Evolutionary conservation across 192 early-diverging fungal species (phyloP).

Genomic region (Dissophora ornata): DNA sequence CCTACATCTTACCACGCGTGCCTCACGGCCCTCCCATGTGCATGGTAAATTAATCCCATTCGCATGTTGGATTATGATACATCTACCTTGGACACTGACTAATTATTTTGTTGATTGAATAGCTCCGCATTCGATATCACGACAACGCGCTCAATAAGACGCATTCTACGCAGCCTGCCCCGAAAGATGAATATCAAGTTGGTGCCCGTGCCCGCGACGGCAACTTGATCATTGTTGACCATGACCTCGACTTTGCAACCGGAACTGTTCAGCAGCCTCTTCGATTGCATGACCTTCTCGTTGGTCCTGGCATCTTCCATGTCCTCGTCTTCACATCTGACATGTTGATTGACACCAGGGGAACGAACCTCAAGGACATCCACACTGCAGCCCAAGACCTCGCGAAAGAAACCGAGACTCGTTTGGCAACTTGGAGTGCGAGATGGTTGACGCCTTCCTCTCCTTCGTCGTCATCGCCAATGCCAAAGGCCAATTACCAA

Average conservation of each 20-base stretch:
- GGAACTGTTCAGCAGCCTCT: neutral
- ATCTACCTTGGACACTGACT: too few species aligned
- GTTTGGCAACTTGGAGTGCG: slow-evolving; percentile 22
- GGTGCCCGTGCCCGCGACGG: slow-evolving; percentile 10
- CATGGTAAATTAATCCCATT: slow-evolving; percentile 18
- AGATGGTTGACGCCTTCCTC: neutral
- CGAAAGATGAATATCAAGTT: neutral
- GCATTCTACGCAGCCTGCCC: neutral
- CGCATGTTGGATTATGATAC: slow-evolving; percentile 8
- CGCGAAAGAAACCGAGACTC: slow-evolving; percentile 6
- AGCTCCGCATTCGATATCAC: slow-evolving; percentile 12
- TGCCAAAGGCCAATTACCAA: neutral
- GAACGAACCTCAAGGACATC: neutral
- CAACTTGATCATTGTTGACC: neutral
- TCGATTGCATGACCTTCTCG: slow-evolving; percentile 9
- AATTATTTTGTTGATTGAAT: too few species aligned
- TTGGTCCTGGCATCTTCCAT: slow-evolving; percentile 8
- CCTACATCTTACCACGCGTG: neutral
- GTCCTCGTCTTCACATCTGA: slow-evolving; percentile 18
- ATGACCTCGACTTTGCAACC: too few species aligned
- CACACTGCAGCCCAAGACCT: slow-evolving; percentile 10
- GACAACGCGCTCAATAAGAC: slow-evolving; percentile 13
- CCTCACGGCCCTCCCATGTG: neutral
- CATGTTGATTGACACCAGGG: neutral
- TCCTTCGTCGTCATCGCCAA: neutral